Evolutionary conservation across 371 early-diverging fungal species (phyloP).

Genomic region (Fennellomyces sp.): DNA sequence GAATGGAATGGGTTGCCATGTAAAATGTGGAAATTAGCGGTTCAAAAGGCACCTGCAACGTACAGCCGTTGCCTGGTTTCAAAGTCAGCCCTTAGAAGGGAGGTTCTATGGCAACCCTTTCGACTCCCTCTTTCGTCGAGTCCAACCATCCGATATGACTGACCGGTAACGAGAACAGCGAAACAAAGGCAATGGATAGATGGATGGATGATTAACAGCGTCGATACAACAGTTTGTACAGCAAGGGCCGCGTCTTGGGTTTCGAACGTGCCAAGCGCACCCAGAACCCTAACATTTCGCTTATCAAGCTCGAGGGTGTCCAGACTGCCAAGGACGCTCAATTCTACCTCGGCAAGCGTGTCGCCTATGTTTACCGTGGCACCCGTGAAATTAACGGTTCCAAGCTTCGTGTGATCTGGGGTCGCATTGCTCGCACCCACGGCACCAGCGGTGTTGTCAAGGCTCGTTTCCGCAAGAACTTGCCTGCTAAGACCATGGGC

Average conservation of each 20-base stretch:
- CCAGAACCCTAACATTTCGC: conserved; percentile 87
- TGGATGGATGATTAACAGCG: conserved; percentile 1
- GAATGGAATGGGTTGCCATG: neutral
- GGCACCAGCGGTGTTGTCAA: conserved; percentile 96
- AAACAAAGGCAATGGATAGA: neutral
- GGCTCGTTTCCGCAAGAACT: conserved; percentile 96
- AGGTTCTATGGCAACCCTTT: neutral
- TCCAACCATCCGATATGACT: neutral
- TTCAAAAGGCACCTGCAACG: too few species aligned
- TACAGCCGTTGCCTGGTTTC: neutral
- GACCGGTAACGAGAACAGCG: neutral
- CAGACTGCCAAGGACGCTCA: conserved; percentile 82
- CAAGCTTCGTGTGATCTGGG: conserved; percentile 97
- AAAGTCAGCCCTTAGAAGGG: neutral
- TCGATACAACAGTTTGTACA: conserved; percentile 82
- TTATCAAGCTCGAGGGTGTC: conserved; percentile 94
- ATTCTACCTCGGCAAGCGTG: conserved; percentile 92
- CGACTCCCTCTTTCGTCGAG: neutral
- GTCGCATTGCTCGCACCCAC: conserved; percentile 93
- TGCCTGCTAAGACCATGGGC: conserved; percentile 94
- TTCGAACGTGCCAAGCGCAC: conserved; percentile 92
- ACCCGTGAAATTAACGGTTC: conserved; percentile 90
- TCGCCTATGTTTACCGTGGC: conserved; percentile 84
- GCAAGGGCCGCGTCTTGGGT: conserved; percentile 95
- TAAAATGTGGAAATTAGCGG: neutral